A percentile compares a stretch with the other conserved stretches of the same genome.
Evolutionary conservation across 2,329 filamentous ascomycete species (phyloP).

Genomic region (Tolypocladium ophioglossoides): DNA sequence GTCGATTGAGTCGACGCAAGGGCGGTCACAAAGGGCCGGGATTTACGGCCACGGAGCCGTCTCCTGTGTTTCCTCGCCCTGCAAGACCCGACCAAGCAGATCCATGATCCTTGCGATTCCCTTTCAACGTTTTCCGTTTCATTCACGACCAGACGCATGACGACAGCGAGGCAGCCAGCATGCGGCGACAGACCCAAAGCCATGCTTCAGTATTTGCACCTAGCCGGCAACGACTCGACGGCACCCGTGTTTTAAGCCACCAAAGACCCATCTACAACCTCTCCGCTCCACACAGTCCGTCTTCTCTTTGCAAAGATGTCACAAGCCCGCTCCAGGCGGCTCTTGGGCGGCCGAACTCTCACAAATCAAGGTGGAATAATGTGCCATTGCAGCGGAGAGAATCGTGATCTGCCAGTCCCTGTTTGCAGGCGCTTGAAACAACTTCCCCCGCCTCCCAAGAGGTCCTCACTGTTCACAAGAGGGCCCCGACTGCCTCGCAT

Average conservation of each 20-base stretch:
- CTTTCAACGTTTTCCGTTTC: not conserved
- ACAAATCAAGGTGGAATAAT: not conserved
- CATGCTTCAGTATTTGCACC: not conserved
- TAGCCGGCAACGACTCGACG: not conserved
- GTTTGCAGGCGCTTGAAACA: constrained; percentile 1
- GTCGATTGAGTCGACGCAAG: not conserved
- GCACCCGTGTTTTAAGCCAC: not conserved
- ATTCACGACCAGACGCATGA: not conserved
- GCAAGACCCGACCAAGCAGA: not conserved
- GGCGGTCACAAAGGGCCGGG: too few relatives aligned
- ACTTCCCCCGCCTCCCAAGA: not conserved
- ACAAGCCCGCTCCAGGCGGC: not conserved
- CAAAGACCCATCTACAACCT: not conserved
- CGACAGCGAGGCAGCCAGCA: not conserved
- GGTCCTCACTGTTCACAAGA: not conserved
- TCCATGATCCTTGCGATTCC: not conserved
- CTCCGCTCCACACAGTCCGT: not conserved
- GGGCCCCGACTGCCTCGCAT: not conserved
- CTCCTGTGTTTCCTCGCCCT: not conserved
- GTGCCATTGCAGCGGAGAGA: not conserved
- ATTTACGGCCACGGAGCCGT: not conserved
- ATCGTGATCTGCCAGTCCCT: not conserved
- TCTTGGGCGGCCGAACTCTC: not conserved
- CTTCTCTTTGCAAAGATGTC: not conserved
- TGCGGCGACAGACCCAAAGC: not conserved